A percentile compares a stretch with the other conserved stretches of the same genome.
These are phyloP conservation scores for Yamadazyma taylorii DNA, from an alignment of 1,139 yeast genomes.

Conservation along the genomic window DNA sequence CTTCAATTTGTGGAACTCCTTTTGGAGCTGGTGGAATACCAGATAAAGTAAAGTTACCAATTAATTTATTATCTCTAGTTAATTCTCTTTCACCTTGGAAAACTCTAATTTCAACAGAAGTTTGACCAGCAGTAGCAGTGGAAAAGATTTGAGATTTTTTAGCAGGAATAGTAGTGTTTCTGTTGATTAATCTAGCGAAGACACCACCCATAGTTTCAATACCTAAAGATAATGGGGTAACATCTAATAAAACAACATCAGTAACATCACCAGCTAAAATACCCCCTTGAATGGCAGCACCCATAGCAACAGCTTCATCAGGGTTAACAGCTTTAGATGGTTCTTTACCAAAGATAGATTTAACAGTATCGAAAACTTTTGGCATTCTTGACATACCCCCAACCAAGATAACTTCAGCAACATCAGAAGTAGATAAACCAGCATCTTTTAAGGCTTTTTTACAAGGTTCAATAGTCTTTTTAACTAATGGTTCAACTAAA, in stretches of 20 bases:
- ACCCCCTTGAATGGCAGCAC: constrained; percentile 99
- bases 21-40: constrained; percentile 99
- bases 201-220: constrained; percentile 99
- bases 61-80: constrained; percentile 96
- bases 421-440: constrained; percentile 75
- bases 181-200: constrained; percentile 93
- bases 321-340: constrained; percentile 99
- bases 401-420: constrained; percentile 93
- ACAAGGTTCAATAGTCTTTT: constrained; percentile 94
- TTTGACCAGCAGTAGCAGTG: constrained; percentile 98
- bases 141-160: constrained; percentile 97
- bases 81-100: constrained; percentile 99
- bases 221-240: constrained; percentile 97
- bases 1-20: constrained; percentile 99
- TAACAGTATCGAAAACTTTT: constrained; percentile 96
- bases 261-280: constrained; percentile 98
- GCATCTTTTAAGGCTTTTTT: constrained; percentile 99
- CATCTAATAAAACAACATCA: constrained; percentile 75
- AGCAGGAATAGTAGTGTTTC: constrained; percentile 98
- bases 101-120: constrained; percentile 97
- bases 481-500: constrained; percentile 86
- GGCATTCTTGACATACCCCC: constrained; percentile 99
- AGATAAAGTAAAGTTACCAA: constrained; percentile 94
- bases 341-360: constrained; percentile 87
- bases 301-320: constrained; percentile 99